phyloP scores from a whole-genome alignment of 805 yeast genomes.

The Nematodospora valgi region DNA sequence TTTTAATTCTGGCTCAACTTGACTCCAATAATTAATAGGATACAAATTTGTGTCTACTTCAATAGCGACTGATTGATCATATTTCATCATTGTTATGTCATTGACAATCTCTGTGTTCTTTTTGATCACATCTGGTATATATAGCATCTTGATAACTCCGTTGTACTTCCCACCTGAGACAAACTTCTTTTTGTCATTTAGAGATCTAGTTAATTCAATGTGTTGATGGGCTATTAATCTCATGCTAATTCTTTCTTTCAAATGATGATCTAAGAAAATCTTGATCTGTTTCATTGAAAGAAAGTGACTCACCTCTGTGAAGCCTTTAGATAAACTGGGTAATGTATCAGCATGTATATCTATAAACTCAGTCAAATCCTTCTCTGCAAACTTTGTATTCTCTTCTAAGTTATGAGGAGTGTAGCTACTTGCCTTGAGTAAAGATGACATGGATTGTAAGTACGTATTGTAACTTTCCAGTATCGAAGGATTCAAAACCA shows the following conservation, averaged over 20 bases:
- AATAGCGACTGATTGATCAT: conserved; percentile 68
- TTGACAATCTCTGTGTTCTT: conserved; percentile 72
- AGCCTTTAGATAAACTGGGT: conserved; percentile 78
- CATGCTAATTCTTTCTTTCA: conserved; percentile 82
- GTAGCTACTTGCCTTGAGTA: conserved; percentile 30
- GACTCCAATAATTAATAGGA: conserved; percentile 26
- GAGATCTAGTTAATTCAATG: conserved; percentile 50
- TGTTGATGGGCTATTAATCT: conserved; percentile 85
- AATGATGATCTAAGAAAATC: conserved; percentile 67
- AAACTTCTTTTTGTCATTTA: conserved; percentile 29
- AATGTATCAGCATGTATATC: conserved; percentile 82
- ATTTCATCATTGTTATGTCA: conserved; percentile 79
- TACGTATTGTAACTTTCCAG: conserved; percentile 74
- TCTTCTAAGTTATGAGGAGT: conserved; percentile 48
- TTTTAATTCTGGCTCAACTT: conserved; percentile 19
- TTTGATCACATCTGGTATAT: conserved; percentile 59
- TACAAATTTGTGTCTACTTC: conserved; percentile 44
- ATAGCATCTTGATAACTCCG: conserved; percentile 60
- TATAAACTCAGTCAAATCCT: conserved; percentile 54
- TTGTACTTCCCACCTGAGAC: conserved; percentile 55
- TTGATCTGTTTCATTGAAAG: conserved; percentile 50
- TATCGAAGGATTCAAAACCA: conserved; percentile 81
- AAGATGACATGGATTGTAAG: conserved; percentile 55
- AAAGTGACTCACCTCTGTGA: conserved; percentile 57
- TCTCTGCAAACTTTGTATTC: conserved; percentile 47